phyloP scores from a whole-genome alignment of 352 stramenopile species.

The Phytophthora sp. region DNA sequence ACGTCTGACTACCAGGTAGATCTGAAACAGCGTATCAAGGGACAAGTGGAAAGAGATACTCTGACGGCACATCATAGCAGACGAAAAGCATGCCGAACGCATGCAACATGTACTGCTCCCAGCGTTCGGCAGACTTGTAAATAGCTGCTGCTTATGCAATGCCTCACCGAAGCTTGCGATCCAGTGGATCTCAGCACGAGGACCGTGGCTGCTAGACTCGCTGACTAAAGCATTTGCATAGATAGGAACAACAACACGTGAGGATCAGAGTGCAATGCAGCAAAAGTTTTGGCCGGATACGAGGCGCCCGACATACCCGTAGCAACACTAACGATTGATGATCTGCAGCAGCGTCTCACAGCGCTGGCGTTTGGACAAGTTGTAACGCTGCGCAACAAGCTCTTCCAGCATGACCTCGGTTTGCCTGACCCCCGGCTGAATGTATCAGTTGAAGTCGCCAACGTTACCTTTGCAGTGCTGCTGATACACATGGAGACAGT shows the following conservation, averaged over 20 bases:
- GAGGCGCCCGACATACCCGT: constrained; percentile 5
- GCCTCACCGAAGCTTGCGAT: constrained; percentile 18
- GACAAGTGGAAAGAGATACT: constrained; percentile 3
- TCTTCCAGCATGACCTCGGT: neutral
- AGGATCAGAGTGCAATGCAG: constrained; percentile 20
- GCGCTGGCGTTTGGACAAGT: neutral
- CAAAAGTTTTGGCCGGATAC: constrained; percentile 21
- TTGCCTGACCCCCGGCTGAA: constrained; percentile 1
- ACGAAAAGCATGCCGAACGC: constrained; percentile 8
- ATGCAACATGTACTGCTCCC: constrained; percentile 15
- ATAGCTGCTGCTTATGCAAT: constrained; percentile 8
- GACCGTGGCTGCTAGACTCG: neutral
- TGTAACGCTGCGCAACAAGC: neutral
- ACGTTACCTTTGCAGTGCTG: neutral
- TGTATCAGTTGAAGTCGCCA: neutral
- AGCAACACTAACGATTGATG: neutral
- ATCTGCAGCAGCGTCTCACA: neutral
- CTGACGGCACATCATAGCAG: constrained; percentile 1
- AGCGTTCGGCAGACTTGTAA: constrained; percentile 1
- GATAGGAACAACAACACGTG: constrained; percentile 1
- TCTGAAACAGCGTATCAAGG: neutral
- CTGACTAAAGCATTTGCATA: constrained; percentile 7
- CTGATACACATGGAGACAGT: constrained; percentile 9
- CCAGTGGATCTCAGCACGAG: constrained; percentile 6
- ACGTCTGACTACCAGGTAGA: constrained; percentile 2